Evolutionary conservation across 2,329 filamentous ascomycete species (phyloP), one percentile per base, ranked within the genome.

Genomic region (Sordariomycetes sp.): DNA sequence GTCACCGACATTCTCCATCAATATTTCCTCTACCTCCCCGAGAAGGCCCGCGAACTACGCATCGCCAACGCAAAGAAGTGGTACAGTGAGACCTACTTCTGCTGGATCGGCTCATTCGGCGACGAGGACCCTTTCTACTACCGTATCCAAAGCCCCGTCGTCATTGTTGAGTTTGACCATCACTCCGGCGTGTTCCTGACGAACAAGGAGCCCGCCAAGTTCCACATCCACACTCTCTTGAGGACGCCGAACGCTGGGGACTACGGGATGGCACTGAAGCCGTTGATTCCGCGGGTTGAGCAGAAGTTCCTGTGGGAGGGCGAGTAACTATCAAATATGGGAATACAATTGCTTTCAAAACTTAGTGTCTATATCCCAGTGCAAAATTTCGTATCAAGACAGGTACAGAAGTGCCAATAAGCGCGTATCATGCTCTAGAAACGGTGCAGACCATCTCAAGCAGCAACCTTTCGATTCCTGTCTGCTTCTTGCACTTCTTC

Each of bases 141-240:
- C 64, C 77, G 88, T 0, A 78, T 92, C 3, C 87, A 92, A 68
- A 89, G 81, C 61, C 87, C 87, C 0, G 86, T 91, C 0, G 74
- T 89, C 0, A 72, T 91, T 1, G 73, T 86, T 55, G 88, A 92
- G 74, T 88, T 92, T 63, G 88, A 91, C 63, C 86, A 90, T 65
- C 87, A 91, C 67, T 87, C 82, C 0, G 87, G 87, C 0, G 87
- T 91, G 0, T 91, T 90, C 62, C 68, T 92, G 64, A 82, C 77
- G 1, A 92, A 91, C 65, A 74, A 75, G 54, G 80, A 87, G 68
- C 87, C 87, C 0, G 83, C 82, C 35, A 88, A 87, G 68, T 92
- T 89, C 63, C 88, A 92, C 63, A 87, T 89, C 24, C 88, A 92
- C 66, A 91, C 87, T 0, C 70, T 89, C 56, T 69, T 89, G 61